These are phyloP conservation scores for Phytophthora capsici DNA, from an alignment of 352 stramenopile species.

Conservation along the genomic window DNA sequence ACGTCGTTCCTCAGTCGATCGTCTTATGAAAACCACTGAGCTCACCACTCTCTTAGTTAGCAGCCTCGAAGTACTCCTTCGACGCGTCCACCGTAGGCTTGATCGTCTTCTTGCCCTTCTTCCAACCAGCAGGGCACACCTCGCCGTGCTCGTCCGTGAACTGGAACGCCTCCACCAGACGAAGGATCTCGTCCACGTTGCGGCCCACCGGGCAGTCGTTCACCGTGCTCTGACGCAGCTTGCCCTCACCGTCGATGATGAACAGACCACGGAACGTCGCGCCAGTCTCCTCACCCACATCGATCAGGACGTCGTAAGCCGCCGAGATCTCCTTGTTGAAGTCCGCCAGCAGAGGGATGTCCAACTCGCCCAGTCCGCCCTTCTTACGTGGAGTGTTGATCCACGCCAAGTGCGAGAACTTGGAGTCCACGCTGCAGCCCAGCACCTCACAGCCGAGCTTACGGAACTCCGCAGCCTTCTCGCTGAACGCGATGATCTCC, in stretches of 20 bases:
- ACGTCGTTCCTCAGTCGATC: background rate
- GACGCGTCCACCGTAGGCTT: constrained; percentile 79
- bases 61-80: constrained; percentile 74
- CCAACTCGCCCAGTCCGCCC: constrained; percentile 88
- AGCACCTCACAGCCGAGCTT: constrained; percentile 75
- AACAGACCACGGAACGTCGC: constrained; percentile 88
- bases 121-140: constrained; percentile 90
- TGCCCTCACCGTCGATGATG: constrained; percentile 90
- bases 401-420: constrained; percentile 90
- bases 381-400: constrained; percentile 89
- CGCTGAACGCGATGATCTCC: constrained; percentile 90
- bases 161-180: constrained; percentile 91
- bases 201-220: constrained; percentile 89
- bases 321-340: constrained; percentile 81
- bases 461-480: constrained; percentile 77
- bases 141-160: constrained; percentile 91
- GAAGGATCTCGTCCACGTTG: constrained; percentile 90
- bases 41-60: constrained; percentile 16
- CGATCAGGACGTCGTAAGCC: constrained; percentile 85
- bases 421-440: constrained; percentile 83
- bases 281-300: constrained; percentile 63
- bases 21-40: background rate
- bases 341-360: constrained; percentile 91
- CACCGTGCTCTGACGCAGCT: constrained; percentile 84
- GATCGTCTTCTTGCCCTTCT: constrained; percentile 89